Evolutionary conservation across 345 rosid genomes (phyloP).

Genomic region (Eutrema yunnanense): DNA sequence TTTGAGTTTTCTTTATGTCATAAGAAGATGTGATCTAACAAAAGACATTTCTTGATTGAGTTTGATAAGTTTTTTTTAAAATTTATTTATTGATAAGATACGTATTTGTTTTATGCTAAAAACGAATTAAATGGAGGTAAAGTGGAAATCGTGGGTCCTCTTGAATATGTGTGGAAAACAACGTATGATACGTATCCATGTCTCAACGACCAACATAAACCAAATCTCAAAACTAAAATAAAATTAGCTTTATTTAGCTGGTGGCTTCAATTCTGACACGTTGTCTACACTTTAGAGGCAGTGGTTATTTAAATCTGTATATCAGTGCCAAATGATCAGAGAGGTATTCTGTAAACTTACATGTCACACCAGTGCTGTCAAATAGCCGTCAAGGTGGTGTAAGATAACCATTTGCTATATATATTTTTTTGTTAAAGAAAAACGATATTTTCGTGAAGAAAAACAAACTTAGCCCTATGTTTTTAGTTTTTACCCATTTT

Average conservation of each 20-base stretch:
- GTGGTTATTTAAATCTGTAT: not conserved
- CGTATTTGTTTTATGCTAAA: not conserved
- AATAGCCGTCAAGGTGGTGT: slow-evolving; percentile 9
- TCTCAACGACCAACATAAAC: not conserved
- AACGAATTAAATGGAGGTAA: slow-evolving; percentile 16
- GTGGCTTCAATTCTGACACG: slow-evolving; percentile 3
- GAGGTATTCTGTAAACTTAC: not conserved
- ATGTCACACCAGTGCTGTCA: slow-evolving; percentile 7
- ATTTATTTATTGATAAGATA: slow-evolving; percentile 15
- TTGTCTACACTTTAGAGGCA: not conserved
- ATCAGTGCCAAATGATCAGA: not conserved
- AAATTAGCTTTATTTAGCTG: not conserved
- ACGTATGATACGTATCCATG: not conserved
- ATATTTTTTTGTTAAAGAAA: too few species aligned
- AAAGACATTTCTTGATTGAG: not conserved
- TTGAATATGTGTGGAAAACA: slow-evolving; percentile 1
- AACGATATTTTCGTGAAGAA: not conserved
- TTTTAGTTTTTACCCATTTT: not conserved
- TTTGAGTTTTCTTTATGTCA: not conserved
- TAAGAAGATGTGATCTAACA: not conserved
- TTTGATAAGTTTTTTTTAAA: not conserved
- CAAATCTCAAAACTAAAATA: not conserved
- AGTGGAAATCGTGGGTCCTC: slow-evolving; percentile 21
- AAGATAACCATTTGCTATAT: not conserved
- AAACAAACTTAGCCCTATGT: not conserved